phyloP scores from a whole-genome alignment of 108 stramenopile species.

The Discostella stelligeroides region DNA sequence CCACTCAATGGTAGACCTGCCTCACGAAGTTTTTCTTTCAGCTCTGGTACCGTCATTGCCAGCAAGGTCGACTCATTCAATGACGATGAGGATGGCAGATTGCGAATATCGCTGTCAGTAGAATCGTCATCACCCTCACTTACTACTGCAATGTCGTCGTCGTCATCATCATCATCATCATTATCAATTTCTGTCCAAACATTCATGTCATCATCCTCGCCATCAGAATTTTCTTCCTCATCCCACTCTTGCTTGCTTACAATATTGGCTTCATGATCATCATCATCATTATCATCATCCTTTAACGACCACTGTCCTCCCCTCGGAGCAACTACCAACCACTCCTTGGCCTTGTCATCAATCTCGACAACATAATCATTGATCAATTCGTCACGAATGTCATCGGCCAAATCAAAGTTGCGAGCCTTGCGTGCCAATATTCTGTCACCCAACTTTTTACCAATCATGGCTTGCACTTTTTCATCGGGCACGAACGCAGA shows the following conservation, averaged over 20 bases:
- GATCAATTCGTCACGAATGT: conserved; percentile 54
- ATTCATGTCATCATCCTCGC: conserved; percentile 5
- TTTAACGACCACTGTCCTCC: conserved; percentile 32
- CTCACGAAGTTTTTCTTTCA: conserved; percentile 64
- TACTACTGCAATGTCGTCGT: background rate
- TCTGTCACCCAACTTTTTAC: conserved; percentile 52
- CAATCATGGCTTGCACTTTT: conserved; percentile 20
- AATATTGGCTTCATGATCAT: conserved; percentile 30
- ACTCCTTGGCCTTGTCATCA: conserved; percentile 58
- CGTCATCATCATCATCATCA: conserved; percentile 7
- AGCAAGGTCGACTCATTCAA: conserved; percentile 11
- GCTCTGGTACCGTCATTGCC: conserved; percentile 53
- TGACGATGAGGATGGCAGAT: conserved; percentile 15
- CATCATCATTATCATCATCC: conserved; percentile 21
- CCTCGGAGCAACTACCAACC: conserved; percentile 40
- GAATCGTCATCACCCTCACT: conserved; percentile 3
- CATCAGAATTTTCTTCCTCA: conserved; percentile 11
- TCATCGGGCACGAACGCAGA: conserved; percentile 37
- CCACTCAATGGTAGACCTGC: conserved; percentile 66
- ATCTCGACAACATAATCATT: conserved; percentile 51
- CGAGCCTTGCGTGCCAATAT: conserved; percentile 51
- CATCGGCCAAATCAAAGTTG: conserved; percentile 61
- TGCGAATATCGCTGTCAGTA: background rate
- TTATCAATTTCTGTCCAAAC: conserved; percentile 14
- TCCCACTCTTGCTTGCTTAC: conserved; percentile 43